phyloP scores from a whole-genome alignment of 2,329 filamentous ascomycete genomes.

The Neonectria punicea region DNA sequence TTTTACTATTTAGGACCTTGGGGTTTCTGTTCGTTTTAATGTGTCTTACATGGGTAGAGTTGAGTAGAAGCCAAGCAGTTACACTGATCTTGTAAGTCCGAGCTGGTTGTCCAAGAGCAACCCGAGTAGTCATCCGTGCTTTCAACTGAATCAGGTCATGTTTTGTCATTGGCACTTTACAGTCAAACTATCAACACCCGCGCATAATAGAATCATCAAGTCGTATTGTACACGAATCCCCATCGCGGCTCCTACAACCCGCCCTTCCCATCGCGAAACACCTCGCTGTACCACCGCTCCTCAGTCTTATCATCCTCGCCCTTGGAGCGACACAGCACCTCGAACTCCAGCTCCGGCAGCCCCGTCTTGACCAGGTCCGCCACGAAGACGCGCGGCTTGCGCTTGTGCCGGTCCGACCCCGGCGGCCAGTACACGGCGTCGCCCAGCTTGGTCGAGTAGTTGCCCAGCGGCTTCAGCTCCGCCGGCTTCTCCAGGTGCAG shows the following conservation, averaged over 20 bases:
- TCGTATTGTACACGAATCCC: neutral
- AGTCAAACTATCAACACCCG: neutral
- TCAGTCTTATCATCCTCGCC: neutral
- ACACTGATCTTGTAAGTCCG: no score
- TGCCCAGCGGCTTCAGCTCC: neutral
- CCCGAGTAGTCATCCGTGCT: no score
- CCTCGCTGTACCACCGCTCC: slow-evolving; percentile 25
- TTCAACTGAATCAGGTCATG: neutral
- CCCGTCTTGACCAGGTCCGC: neutral
- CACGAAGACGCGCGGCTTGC: slow-evolving; percentile 21
- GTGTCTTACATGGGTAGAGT: no score
- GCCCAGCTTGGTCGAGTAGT: neutral
- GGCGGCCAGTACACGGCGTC: slow-evolving; percentile 25
- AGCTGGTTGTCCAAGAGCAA: no score
- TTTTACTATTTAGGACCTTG: no score
- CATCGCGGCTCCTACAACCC: neutral
- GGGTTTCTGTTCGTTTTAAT: no score
- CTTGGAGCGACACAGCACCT: slow-evolving; percentile 15
- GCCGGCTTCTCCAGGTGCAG: slow-evolving; percentile 12
- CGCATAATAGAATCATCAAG: neutral
- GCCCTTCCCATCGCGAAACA: slow-evolving; percentile 31
- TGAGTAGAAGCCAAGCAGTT: no score
- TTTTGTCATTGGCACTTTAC: neutral
- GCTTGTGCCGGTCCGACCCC: neutral
- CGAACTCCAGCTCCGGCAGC: slow-evolving; percentile 21